phyloP scores from a whole-genome alignment of 139 green algal genomes.

The Chlorella sp. region DNA sequence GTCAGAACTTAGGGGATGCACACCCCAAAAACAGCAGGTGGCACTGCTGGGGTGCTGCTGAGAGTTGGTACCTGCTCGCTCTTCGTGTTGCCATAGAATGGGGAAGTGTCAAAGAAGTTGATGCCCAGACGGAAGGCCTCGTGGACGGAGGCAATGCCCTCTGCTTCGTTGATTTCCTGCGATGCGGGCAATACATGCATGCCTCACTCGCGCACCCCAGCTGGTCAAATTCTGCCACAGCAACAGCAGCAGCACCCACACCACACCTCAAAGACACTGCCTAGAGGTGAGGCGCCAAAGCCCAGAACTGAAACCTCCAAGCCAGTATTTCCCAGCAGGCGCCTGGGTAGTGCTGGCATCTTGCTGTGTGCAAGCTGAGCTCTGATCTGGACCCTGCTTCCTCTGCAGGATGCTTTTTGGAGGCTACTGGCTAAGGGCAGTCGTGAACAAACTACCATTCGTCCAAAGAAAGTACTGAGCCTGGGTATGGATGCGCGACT shows the following conservation, averaged over 20 bases:
- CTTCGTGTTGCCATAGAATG: conserved; percentile 82
- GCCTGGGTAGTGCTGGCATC: no score
- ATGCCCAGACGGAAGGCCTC: conserved; percentile 77
- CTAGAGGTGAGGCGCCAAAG: conserved; percentile 88
- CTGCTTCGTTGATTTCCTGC: conserved; percentile 63
- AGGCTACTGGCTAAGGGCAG: no score
- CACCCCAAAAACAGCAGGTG: no score
- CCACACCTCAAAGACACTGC: conserved; percentile 71
- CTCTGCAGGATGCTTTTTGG: no score
- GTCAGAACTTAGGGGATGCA: no score
- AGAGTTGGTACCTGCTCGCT: conserved; percentile 85
- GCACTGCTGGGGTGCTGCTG: no score
- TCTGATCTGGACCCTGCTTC: no score
- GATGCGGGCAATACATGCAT: background rate
- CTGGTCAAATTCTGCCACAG: background rate
- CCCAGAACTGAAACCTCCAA: conserved; percentile 82
- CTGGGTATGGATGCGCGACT: no score
- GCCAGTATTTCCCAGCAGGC: conserved; percentile 72
- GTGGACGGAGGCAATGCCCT: conserved; percentile 57
- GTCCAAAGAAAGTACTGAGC: no score
- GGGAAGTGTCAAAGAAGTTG: conserved; percentile 95
- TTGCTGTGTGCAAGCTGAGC: no score
- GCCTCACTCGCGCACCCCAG: background rate
- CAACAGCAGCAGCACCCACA: background rate
- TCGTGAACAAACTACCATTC: no score